Evolutionary conservation across 768 basidiomycete genomes (phyloP).

Genomic region (Cystofilobasidium ferigula): DNA sequence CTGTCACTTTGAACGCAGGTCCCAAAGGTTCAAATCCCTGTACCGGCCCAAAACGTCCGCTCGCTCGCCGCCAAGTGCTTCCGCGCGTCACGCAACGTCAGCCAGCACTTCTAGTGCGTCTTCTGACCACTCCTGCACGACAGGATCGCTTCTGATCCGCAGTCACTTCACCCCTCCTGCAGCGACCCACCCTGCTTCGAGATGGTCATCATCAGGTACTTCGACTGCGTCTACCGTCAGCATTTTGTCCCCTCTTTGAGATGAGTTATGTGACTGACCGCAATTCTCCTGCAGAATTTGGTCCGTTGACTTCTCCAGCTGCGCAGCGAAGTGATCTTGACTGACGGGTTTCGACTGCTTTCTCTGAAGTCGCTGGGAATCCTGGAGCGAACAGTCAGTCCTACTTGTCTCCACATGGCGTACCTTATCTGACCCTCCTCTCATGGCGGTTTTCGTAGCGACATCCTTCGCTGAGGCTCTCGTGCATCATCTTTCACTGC

Average conservation of each 20-base stretch:
- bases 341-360: background rate
- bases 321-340: too few relatives aligned
- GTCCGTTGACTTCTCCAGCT: background rate
- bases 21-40: conserved; percentile 70
- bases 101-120: conserved; percentile 21
- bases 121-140: background rate
- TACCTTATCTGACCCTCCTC: background rate
- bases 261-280: too few relatives aligned
- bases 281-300: background rate
- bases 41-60: conserved; percentile 65
- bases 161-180: background rate
- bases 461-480: conserved; percentile 72
- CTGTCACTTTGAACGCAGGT: conserved; percentile 2
- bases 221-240: conserved; percentile 17
- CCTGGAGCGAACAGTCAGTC: conserved; percentile 8
- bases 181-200: conserved; percentile 10
- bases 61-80: conserved; percentile 70
- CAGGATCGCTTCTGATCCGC: background rate
- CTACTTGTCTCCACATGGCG: background rate
- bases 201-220: conserved; percentile 20
- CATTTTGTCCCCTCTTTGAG: too few relatives aligned
- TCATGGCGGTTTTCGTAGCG: background rate
- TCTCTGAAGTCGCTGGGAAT: conserved; percentile 5
- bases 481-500: background rate
- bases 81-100: conserved; percentile 39